Conservation (phyloP, 805 yeast species). For the Grigorovia transvaalensis region DNA sequence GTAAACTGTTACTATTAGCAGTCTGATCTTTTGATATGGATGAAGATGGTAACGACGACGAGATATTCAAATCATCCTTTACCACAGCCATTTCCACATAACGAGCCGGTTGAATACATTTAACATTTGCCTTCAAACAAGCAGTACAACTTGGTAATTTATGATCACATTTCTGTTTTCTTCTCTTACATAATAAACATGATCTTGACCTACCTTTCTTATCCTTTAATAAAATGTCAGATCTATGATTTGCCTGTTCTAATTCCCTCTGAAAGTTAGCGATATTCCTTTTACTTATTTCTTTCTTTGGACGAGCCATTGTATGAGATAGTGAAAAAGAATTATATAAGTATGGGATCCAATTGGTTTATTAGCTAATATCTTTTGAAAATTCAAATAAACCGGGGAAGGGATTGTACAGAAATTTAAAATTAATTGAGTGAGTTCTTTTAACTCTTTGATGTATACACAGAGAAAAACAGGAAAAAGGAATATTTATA, state of each 20-base stretch:
- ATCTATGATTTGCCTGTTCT: slow-evolving; percentile 24
- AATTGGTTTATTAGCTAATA: background rate
- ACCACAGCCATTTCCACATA: slow-evolving; percentile 28
- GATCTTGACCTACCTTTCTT: slow-evolving; percentile 49
- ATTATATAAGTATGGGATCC: background rate
- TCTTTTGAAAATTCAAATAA: no score
- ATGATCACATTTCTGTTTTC: slow-evolving; percentile 58
- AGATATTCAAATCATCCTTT: slow-evolving; percentile 14
- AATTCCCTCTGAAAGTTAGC: slow-evolving; percentile 26
- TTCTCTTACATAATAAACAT: slow-evolving; percentile 44
- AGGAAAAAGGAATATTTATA: no score
- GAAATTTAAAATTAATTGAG: no score
- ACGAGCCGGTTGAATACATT: slow-evolving; percentile 55
- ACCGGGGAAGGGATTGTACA: no score
- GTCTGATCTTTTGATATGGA: background rate
- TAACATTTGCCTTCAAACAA: slow-evolving; percentile 50
- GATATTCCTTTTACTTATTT: slow-evolving; percentile 27
- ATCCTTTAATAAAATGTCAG: slow-evolving; percentile 27
- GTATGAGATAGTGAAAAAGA: background rate
- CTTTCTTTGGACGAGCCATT: slow-evolving; percentile 31
- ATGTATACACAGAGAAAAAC: no score
- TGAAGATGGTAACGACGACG: slow-evolving; percentile 5
- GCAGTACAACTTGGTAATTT: slow-evolving; percentile 55
- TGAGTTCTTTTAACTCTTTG: no score
- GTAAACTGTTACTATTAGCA: background rate